Evolutionary conservation across 345 rosid species (phyloP).

Genomic region (Camelina hispida): DNA sequence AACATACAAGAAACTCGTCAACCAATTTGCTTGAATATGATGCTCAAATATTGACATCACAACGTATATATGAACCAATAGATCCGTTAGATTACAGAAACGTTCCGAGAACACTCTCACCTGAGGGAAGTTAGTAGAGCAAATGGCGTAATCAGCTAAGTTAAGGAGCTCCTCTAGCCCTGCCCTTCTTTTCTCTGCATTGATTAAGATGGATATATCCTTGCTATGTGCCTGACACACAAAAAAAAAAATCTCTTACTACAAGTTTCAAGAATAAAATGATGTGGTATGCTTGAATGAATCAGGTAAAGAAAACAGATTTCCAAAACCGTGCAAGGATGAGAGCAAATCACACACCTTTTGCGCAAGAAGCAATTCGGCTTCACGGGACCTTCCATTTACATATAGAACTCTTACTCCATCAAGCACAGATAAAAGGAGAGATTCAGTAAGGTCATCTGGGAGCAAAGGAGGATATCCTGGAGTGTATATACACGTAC

Average conservation of each 20-base stretch:
- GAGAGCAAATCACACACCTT: conserved; percentile 51
- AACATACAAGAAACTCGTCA: conserved; percentile 7
- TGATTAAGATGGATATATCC: conserved; percentile 75
- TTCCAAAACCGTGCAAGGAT: background rate
- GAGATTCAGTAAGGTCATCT: conserved; percentile 59
- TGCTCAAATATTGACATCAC: background rate
- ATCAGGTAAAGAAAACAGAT: background rate
- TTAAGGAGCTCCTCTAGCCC: conserved; percentile 69
- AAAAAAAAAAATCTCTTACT: conserved; percentile 43
- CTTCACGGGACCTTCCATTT: conserved; percentile 73
- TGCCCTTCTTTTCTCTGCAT: conserved; percentile 72
- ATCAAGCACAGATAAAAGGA: conserved; percentile 56
- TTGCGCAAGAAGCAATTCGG: conserved; percentile 63
- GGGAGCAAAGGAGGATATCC: conserved; percentile 75
- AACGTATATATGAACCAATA: background rate
- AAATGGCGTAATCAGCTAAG: conserved; percentile 69
- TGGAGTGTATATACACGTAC: conserved; percentile 87
- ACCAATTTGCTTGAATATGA: background rate
- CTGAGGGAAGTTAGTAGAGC: conserved; percentile 80
- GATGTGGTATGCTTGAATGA: background rate
- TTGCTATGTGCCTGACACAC: conserved; percentile 72
- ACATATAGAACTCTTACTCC: conserved; percentile 64
- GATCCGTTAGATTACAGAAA: background rate
- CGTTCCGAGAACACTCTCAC: conserved; percentile 41
- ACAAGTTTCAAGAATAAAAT: background rate